These are phyloP conservation scores for Croton laevigatus DNA, from an alignment of 441 rosid species.

Conservation along the genomic window DNA sequence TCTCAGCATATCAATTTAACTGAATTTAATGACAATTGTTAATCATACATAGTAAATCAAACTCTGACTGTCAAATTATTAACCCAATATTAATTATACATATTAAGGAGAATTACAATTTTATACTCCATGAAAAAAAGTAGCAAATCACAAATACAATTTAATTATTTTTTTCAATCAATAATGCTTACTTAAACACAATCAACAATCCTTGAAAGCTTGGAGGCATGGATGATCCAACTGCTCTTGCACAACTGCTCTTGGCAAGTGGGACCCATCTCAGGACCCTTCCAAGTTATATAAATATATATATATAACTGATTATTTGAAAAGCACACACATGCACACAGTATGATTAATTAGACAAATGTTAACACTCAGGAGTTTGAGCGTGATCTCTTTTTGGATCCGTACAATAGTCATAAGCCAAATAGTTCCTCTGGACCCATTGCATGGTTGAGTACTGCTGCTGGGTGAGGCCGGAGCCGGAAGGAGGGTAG, in stretches of 20 bases:
- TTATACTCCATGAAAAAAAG: too few relatives aligned
- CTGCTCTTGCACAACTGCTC: slow-evolving; percentile 29
- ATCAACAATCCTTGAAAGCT: not conserved
- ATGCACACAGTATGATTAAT: not conserved
- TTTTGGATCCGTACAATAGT: slow-evolving; percentile 69
- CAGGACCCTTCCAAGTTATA: slow-evolving; percentile 24
- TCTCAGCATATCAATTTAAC: too few relatives aligned
- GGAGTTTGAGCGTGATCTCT: slow-evolving; percentile 82
- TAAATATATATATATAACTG: not conserved
- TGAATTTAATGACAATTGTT: too few relatives aligned
- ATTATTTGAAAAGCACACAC: not conserved
- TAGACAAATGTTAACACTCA: slow-evolving; percentile 43
- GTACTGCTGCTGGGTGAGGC: slow-evolving; percentile 55
- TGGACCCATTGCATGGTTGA: slow-evolving; percentile 84
- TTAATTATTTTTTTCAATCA: slow-evolving; percentile 2
- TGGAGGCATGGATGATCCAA: slow-evolving; percentile 47
- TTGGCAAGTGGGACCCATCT: slow-evolving; percentile 44
- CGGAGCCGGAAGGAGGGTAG: slow-evolving; percentile 53
- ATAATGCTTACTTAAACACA: slow-evolving; percentile 5
- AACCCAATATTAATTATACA: too few relatives aligned
- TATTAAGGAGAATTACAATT: too few relatives aligned
- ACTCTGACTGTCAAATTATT: too few relatives aligned
- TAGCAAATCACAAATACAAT: too few relatives aligned
- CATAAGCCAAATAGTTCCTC: slow-evolving; percentile 56
- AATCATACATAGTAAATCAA: too few relatives aligned